These are phyloP conservation scores for Glycine soja DNA, from an alignment of 306 rosid species.

Conservation along the genomic window DNA sequence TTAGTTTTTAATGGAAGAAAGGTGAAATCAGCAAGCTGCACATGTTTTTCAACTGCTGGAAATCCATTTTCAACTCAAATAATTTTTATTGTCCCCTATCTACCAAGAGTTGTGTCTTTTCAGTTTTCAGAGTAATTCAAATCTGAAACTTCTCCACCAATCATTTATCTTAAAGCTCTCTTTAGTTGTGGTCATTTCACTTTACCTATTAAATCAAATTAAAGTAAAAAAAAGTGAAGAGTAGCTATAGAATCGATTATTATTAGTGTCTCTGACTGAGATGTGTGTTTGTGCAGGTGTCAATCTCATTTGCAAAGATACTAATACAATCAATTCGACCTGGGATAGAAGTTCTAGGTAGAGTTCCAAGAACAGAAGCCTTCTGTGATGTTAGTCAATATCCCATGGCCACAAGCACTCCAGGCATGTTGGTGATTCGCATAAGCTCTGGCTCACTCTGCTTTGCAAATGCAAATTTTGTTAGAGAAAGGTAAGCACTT, in stretches of 20 bases:
- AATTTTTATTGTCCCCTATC: constrained; percentile 4
- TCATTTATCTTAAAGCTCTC: neutral
- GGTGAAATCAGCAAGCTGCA: neutral
- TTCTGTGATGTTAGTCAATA: constrained; percentile 74
- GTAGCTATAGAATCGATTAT: neutral
- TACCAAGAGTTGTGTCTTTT: constrained; percentile 7
- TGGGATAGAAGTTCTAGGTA: constrained; percentile 71
- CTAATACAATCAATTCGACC: constrained; percentile 75
- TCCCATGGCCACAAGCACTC: constrained; percentile 77
- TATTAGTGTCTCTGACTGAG: neutral
- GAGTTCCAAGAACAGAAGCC: constrained; percentile 76
- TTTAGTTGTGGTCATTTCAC: neutral
- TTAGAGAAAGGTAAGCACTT: constrained; percentile 69
- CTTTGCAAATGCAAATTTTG: constrained; percentile 83
- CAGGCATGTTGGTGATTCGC: constrained; percentile 69
- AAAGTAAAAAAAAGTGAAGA: neutral
- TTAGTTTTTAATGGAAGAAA: neutral
- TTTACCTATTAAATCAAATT: neutral
- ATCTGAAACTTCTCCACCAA: constrained; percentile 10
- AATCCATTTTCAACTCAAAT: neutral
- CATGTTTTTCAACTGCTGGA: neutral
- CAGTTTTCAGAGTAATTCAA: neutral
- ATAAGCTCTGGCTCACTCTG: constrained; percentile 79
- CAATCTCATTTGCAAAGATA: constrained; percentile 83
- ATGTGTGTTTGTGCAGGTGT: constrained; percentile 60